Evolutionary conservation across 2,329 filamentous ascomycete genomes (phyloP), one percentile per base, ranked within the genome.

Genomic region (Diaporthe vexans): DNA sequence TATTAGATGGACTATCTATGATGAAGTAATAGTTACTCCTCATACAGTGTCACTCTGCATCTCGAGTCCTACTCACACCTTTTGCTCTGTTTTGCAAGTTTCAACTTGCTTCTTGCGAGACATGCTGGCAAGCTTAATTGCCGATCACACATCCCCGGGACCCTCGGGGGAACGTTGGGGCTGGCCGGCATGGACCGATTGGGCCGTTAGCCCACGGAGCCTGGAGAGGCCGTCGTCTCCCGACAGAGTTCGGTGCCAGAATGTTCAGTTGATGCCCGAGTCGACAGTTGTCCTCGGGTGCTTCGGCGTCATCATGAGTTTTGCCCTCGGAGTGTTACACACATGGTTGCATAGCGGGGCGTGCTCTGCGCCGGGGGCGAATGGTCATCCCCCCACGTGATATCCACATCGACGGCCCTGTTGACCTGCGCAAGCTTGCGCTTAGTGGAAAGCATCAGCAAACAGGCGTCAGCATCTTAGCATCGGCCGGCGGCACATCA

Each of bases 401-500:
- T 21, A 52, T 35, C 24, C 21, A 52, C 4, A 26, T 46, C 40
- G 58, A 19, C 46, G 13, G 29, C 29, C 46, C 46, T 52, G 4
- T 13, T 54, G 63, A 54, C 63, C 63, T 52, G 63, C 63, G 21
- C 63, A 67, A 52, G 63, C 19, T 19, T 37, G 63, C 48, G 29
- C 21, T 37, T 35, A 35, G 43, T 13, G 63, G n/a, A 67, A 52
- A 52, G 46, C 29, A 67, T 67, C 61, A 67, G 61, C 43, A 43
- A 67, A 37, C 29, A 21, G 46, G 46, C 48, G 48, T 68, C 63
- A 54, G 63, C 15, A 40, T 68, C 63, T 54, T 54, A 40, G 29
- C n/a, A 68, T 24, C 46, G 63, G 63, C 63, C 63, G 63, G 33
- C 48, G 63, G 63, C 63, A 15, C 46, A 37, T 54, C 33, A 54